Evolutionary conservation across 2,329 filamentous ascomycete genomes (phyloP).

Genomic region (Aotearoamyces nothofagi): DNA sequence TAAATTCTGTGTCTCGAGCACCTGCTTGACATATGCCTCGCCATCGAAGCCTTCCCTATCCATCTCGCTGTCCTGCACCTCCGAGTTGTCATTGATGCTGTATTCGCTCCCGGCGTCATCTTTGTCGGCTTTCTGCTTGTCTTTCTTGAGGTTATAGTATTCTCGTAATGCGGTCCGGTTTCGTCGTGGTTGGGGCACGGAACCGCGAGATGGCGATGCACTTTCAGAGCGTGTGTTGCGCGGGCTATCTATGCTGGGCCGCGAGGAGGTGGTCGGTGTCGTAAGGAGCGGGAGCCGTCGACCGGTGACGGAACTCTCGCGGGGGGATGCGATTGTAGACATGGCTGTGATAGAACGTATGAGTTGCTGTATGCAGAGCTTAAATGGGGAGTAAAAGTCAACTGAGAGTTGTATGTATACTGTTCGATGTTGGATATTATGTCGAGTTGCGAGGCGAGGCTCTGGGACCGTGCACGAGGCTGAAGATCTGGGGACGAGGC

Average conservation of each 20-base stretch:
- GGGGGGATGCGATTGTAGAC: slow-evolving; percentile 50
- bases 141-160: slow-evolving; percentile 70
- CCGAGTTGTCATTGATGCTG: slow-evolving; percentile 24
- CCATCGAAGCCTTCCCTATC: slow-evolving; percentile 61
- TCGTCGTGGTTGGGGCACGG: slow-evolving; percentile 13
- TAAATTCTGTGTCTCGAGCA: slow-evolving; percentile 47
- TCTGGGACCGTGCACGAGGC: too few species aligned
- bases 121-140: slow-evolving; percentile 13
- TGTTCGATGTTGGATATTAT: too few species aligned
- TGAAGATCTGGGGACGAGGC: too few species aligned
- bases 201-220: slow-evolving; percentile 33
- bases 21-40: slow-evolving; percentile 46
- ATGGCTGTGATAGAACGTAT: slow-evolving; percentile 23
- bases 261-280: slow-evolving; percentile 60
- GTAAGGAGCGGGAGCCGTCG: slow-evolving; percentile 39
- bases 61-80: slow-evolving; percentile 53
- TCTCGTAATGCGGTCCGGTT: slow-evolving; percentile 83
- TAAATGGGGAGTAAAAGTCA: too few species aligned
- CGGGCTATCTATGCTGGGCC: slow-evolving; percentile 54
- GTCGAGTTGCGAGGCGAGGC: too few species aligned
- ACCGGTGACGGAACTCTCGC: slow-evolving; percentile 40
- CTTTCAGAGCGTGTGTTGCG: slow-evolving; percentile 34
- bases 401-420: too few species aligned
- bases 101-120: slow-evolving; percentile 16
- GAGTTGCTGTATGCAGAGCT: background rate